Evolutionary conservation across 2,329 filamentous ascomycete genomes (phyloP).

Genomic region (Arthrobotrys sphaeroides): DNA sequence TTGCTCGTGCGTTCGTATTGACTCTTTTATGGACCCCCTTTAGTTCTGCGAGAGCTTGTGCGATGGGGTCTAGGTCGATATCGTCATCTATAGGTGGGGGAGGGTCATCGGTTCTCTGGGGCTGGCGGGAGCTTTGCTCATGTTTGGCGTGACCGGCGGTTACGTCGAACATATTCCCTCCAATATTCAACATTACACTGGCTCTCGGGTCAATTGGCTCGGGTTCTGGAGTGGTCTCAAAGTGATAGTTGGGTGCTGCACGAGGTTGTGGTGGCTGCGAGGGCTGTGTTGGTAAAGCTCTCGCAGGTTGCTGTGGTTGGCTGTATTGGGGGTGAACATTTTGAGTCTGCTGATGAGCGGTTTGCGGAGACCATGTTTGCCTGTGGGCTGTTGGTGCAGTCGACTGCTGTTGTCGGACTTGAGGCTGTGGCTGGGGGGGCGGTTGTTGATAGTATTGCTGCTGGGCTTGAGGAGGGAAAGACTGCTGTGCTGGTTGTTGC

Average conservation of each 20-base stretch:
- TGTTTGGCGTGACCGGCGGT: constrained; percentile 63
- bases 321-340: not conserved
- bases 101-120: constrained; percentile 59
- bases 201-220: constrained; percentile 91
- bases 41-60: constrained; percentile 87
- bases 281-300: constrained; percentile 12
- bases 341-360: constrained; percentile 34
- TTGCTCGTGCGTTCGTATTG: constrained; percentile 72
- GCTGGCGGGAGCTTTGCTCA: constrained; percentile 66
- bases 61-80: constrained; percentile 77
- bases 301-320: constrained; percentile 17
- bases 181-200: constrained; percentile 90
- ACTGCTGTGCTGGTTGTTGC: constrained; percentile 20
- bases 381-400: constrained; percentile 28
- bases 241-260: constrained; percentile 59
- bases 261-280: constrained; percentile 9
- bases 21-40: constrained; percentile 85
- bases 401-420: constrained; percentile 21
- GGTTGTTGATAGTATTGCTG: constrained; percentile 43
- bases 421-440: constrained; percentile 9
- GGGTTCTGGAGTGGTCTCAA: constrained; percentile 67
- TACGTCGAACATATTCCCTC: constrained; percentile 95
- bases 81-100: constrained; percentile 43
- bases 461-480: constrained; percentile 17
- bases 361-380: constrained; percentile 48